Percentiles rank a stretch among this genome's conserved stretches.
phyloP scores from a whole-genome alignment of 805 yeast species.

The Candida cerambycidarum region DNA sequence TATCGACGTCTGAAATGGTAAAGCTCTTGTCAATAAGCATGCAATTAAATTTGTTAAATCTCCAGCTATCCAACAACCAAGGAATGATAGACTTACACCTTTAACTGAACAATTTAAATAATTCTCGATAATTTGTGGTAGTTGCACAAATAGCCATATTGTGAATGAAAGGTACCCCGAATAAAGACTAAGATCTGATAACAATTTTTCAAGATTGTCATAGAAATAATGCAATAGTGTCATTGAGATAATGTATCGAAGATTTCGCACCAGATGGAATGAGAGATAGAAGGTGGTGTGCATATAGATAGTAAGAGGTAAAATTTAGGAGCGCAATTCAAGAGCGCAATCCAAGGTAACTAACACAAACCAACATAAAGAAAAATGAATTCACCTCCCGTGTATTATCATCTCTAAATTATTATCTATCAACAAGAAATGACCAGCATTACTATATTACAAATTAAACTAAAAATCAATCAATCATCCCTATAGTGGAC shows the following conservation, averaged over 20 bases:
- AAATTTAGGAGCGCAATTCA: too few species aligned
- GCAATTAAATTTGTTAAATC: slow-evolving; percentile 58
- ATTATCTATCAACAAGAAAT: slow-evolving; percentile 6
- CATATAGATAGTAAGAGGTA: background rate
- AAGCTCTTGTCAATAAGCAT: slow-evolving; percentile 71
- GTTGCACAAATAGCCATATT: slow-evolving; percentile 71
- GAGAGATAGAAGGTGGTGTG: background rate
- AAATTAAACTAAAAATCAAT: background rate
- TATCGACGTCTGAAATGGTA: slow-evolving; percentile 75
- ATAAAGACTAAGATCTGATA: slow-evolving; percentile 1
- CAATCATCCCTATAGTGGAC: slow-evolving; percentile 13
- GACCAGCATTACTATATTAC: background rate
- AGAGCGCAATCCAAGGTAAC: too few species aligned
- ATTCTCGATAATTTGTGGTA: slow-evolving; percentile 66
- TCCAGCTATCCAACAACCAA: slow-evolving; percentile 37
- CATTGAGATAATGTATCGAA: slow-evolving; percentile 6
- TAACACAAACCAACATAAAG: too few species aligned
- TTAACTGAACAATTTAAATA: slow-evolving; percentile 40
- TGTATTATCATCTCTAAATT: background rate
- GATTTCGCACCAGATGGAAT: background rate
- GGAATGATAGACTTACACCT: slow-evolving; percentile 33
- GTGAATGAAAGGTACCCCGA: slow-evolving; percentile 37
- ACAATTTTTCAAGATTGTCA: background rate
- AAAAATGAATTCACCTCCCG: too few species aligned
- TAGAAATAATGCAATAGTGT: background rate